Evolutionary conservation across 1,139 yeast species (phyloP).

Genomic region (Kodamaea ohmeri): DNA sequence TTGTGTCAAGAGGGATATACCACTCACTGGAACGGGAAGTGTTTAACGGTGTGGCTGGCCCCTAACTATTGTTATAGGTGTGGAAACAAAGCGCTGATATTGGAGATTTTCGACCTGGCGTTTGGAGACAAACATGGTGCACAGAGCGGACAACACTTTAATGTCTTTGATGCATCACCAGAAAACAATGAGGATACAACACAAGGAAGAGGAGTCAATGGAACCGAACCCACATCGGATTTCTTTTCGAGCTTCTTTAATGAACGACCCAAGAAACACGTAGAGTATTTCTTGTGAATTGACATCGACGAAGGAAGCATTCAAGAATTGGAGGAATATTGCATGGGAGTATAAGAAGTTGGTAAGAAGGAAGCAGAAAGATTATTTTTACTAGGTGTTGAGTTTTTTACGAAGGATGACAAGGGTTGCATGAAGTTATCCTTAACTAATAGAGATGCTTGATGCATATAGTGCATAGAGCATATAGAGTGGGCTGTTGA

Average conservation of each 20-base stretch:
- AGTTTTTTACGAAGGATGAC: background rate
- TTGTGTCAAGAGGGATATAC: conserved; percentile 95
- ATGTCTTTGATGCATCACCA: conserved; percentile 96
- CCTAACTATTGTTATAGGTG: conserved; percentile 97
- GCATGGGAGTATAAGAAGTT: background rate
- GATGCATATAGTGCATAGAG: no score
- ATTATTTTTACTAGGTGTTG: no score
- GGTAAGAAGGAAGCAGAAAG: background rate
- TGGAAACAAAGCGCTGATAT: conserved; percentile 92
- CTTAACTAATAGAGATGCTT: no score
- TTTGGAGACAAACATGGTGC: conserved; percentile 29
- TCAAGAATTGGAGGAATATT: background rate
- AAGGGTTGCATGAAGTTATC: background rate
- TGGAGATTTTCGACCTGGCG: conserved; percentile 56
- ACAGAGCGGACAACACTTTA: conserved; percentile 60
- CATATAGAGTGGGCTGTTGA: no score
- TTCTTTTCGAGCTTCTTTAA: conserved; percentile 27
- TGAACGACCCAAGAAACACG: conserved; percentile 22
- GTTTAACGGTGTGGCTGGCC: conserved; percentile 97
- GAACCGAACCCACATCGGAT: conserved; percentile 21
- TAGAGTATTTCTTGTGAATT: conserved; percentile 24
- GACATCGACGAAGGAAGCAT: background rate
- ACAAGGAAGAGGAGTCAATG: conserved; percentile 44
- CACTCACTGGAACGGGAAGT: conserved; percentile 82
- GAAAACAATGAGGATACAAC: conserved; percentile 59